Evolutionary conservation across 768 basidiomycete species (phyloP).

Genomic region (Leccinellum albellum): DNA sequence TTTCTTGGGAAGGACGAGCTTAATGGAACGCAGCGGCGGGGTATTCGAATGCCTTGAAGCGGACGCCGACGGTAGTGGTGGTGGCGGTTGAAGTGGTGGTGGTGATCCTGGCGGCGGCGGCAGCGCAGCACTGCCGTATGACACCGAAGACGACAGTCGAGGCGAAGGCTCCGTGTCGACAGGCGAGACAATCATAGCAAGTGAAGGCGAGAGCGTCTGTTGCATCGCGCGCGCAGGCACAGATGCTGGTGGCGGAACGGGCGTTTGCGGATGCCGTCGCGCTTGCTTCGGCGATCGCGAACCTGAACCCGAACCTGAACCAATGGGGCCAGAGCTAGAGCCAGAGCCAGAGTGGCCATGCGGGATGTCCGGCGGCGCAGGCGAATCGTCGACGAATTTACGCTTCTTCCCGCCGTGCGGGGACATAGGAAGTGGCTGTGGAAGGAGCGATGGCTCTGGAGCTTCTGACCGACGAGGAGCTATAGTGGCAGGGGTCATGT

Average conservation of each 20-base stretch:
- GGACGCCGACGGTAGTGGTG: not conserved
- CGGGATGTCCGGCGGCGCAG: constrained; percentile 20
- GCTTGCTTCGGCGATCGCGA: constrained; percentile 34
- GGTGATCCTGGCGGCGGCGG: constrained; percentile 12
- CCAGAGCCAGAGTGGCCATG: constrained; percentile 8
- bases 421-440: constrained; percentile 17
- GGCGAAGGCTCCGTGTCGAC: constrained; percentile 32
- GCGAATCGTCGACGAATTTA: constrained; percentile 34
- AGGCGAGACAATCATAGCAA: constrained; percentile 35
- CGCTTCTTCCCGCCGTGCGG: constrained; percentile 34
- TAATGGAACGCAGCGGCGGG: constrained; percentile 28
- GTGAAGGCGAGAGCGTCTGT: constrained; percentile 32
- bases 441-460: constrained; percentile 15
- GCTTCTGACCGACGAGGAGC: constrained; percentile 23
- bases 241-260: constrained; percentile 24
- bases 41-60: constrained; percentile 22
- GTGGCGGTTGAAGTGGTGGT: constrained; percentile 11
- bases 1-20: constrained; percentile 31
- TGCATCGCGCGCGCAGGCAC: constrained; percentile 31
- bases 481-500: constrained; percentile 11
- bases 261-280: constrained; percentile 33
- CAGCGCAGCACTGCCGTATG: constrained; percentile 14
- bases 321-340: not conserved
- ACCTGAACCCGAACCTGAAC: constrained; percentile 16
- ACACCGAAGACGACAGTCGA: constrained; percentile 27